Evolutionary conservation across 1,139 yeast genomes (phyloP).

Genomic region (Suzukiozyma palmioleophila): DNA sequence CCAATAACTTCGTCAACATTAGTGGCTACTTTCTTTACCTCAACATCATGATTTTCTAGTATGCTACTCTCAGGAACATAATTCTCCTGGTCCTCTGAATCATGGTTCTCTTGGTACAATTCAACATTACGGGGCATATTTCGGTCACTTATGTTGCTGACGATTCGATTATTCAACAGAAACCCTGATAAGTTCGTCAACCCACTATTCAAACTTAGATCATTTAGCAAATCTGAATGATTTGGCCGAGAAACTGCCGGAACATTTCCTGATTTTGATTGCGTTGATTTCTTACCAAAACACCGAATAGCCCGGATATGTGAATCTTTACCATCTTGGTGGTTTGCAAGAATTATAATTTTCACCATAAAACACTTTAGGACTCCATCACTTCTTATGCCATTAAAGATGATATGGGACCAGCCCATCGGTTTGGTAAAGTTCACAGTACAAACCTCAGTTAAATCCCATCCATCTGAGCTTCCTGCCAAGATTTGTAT

Average conservation of each 20-base stretch:
- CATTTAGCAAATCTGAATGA: slow-evolving; percentile 24
- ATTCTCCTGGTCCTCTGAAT: slow-evolving; percentile 8
- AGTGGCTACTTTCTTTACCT: slow-evolving; percentile 23
- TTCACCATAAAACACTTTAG: slow-evolving; percentile 73
- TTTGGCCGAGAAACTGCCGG: slow-evolving; percentile 4
- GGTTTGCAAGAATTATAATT: slow-evolving; percentile 70
- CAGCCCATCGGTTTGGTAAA: slow-evolving; percentile 81
- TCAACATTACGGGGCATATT: slow-evolving; percentile 7
- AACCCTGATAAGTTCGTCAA: slow-evolving; percentile 22
- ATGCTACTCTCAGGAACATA: too few species aligned
- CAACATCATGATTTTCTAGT: slow-evolving; percentile 13
- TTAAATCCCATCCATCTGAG: slow-evolving; percentile 74
- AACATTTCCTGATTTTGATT: slow-evolving; percentile 5
- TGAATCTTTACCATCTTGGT: slow-evolving; percentile 95
- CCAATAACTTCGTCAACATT: slow-evolving; percentile 42
- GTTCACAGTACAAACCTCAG: slow-evolving; percentile 65
- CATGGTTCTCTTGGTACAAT: slow-evolving; percentile 9
- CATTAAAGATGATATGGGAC: slow-evolving; percentile 69
- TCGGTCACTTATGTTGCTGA: slow-evolving; percentile 6
- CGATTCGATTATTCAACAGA: slow-evolving; percentile 22
- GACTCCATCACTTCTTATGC: slow-evolving; percentile 53
- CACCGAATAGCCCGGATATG: slow-evolving; percentile 69
- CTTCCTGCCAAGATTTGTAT: slow-evolving; percentile 76
- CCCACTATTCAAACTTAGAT: slow-evolving; percentile 27
- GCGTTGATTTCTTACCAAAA: slow-evolving; percentile 30